Conservation (phyloP, 2,329 filamentous ascomycete genomes). For the Penicillium rolfsii region DNA sequence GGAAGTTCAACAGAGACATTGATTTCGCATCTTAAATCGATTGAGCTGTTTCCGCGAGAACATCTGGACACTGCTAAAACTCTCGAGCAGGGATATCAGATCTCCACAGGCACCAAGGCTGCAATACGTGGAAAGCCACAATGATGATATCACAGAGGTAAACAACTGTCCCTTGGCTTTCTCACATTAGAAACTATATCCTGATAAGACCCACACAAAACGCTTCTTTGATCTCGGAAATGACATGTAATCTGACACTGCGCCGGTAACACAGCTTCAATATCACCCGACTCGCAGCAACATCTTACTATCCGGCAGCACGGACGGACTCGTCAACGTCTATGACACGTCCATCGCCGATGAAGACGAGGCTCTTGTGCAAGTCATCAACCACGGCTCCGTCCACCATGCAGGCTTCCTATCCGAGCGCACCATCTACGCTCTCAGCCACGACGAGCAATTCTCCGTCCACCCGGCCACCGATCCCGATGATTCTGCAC, state of each 20-base stretch:
- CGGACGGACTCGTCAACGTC: constrained; percentile 65
- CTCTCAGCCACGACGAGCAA: constrained; percentile 65
- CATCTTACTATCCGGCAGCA: constrained; percentile 63
- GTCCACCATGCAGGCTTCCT: constrained; percentile 66
- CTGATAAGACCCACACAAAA: not conserved
- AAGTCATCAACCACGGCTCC: constrained; percentile 66
- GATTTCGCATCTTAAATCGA: not conserved
- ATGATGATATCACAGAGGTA: constrained; percentile 64
- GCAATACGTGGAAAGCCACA: constrained; percentile 53
- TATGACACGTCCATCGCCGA: constrained; percentile 61
- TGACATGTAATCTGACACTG: constrained; percentile 15
- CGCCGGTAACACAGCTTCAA: constrained; percentile 44
- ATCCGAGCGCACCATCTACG: constrained; percentile 56
- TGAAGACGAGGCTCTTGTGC: constrained; percentile 65
- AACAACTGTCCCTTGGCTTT: constrained; percentile 30
- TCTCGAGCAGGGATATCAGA: constrained; percentile 48
- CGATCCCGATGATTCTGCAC: constrained; percentile 53
- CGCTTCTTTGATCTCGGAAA: not conserved
- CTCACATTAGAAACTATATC: not conserved
- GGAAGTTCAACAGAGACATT: not conserved
- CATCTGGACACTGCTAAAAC: constrained; percentile 30
- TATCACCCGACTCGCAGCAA: constrained; percentile 57
- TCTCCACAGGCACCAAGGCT: constrained; percentile 40
- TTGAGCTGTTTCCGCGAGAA: not conserved
- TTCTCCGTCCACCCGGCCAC: constrained; percentile 61